phyloP scores from a whole-genome alignment of 2,329 filamentous ascomycete genomes.

The Paracorniculantispora psalliotae region DNA sequence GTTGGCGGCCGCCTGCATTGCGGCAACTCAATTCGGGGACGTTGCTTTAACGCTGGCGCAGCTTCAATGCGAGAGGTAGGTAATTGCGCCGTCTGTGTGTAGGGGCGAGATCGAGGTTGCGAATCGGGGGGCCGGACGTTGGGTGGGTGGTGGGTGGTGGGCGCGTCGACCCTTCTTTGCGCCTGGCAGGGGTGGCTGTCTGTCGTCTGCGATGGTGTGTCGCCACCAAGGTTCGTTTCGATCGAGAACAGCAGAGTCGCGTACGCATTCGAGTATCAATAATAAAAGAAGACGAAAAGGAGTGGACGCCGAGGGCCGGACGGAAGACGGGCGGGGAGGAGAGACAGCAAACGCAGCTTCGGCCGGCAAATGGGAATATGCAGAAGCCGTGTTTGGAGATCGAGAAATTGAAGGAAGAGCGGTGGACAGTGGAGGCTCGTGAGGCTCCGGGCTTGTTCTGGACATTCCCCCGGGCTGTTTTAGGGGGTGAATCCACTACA shows the following conservation, averaged over 20 bases:
- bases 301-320: conserved; percentile 1
- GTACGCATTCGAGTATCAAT: not conserved
- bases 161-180: conserved; percentile 3
- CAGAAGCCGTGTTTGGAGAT: not conserved
- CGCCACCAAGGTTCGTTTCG: not conserved
- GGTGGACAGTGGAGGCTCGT: not conserved
- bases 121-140: not conserved
- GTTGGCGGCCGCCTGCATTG: conserved; percentile 36
- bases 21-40: not conserved
- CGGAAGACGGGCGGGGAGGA: not conserved
- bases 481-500: not conserved
- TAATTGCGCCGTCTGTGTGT: not conserved
- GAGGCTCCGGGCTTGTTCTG: too few relatives aligned
- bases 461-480: too few relatives aligned
- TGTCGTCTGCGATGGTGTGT: not conserved
- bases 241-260: too few relatives aligned
- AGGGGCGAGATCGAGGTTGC: not conserved
- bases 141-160: not conserved
- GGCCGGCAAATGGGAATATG: not conserved
- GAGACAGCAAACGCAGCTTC: not conserved
- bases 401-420: not conserved
- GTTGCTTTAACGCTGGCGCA: not conserved
- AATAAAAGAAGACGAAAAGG: not conserved
- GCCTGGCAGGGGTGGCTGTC: not conserved
- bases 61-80: not conserved